phyloP scores from a whole-genome alignment of 768 basidiomycete genomes.

The Chiua virens region DNA sequence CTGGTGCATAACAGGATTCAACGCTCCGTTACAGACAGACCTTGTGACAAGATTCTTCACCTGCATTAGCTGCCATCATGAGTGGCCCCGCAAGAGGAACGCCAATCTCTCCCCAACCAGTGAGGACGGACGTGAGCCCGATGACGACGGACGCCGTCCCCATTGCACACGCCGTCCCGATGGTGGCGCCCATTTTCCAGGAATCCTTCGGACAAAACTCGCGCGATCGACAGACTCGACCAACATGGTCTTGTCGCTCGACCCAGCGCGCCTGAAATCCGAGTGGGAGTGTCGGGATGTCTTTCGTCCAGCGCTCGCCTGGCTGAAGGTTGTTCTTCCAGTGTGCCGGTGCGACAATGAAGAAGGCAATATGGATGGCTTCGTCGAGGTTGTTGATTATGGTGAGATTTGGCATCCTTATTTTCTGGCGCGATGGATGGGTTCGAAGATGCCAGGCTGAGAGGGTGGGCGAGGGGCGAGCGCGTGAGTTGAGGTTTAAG shows the following conservation, averaged over 20 bases:
- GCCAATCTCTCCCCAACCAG: neutral
- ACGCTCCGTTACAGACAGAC: too few species aligned
- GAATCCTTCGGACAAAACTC: too few species aligned
- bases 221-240: too few species aligned
- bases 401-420: too few species aligned
- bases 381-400: slow-evolving; percentile 19
- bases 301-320: slow-evolving; percentile 16
- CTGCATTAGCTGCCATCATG: too few species aligned
- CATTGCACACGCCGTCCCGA: too few species aligned
- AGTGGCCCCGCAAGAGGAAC: slow-evolving; percentile 3
- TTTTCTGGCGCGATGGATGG: neutral
- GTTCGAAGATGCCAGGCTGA: neutral
- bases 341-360: slow-evolving; percentile 7
- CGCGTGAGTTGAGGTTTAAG: neutral
- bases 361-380: slow-evolving; percentile 21
- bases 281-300: slow-evolving; percentile 8
- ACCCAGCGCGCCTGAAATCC: slow-evolving; percentile 18
- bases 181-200: too few species aligned
- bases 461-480: neutral
- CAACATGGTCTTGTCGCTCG: too few species aligned
- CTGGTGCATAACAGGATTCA: too few species aligned
- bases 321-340: too few species aligned
- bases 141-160: slow-evolving; percentile 22
- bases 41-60: too few species aligned
- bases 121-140: neutral